These are phyloP conservation scores for Aureobasidium sp. DNA, from an alignment of 2,329 filamentous ascomycete genomes.

Conservation along the genomic window DNA sequence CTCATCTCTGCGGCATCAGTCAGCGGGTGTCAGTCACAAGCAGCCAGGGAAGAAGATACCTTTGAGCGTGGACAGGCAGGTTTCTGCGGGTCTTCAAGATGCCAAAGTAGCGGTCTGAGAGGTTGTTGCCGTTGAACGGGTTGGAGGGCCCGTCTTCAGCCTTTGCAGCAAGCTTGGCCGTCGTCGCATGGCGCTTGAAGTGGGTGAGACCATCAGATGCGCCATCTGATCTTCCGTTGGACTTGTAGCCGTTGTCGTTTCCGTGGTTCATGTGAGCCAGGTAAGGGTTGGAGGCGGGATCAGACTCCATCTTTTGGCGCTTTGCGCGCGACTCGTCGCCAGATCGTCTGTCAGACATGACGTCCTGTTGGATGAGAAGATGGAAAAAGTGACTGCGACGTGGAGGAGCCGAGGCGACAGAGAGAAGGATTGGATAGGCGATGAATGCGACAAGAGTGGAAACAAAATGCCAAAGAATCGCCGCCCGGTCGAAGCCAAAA, in stretches of 20 bases:
- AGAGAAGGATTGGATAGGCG: background rate
- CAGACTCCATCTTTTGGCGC: conserved; percentile 48
- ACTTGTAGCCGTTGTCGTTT: conserved; percentile 22
- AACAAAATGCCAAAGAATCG: conserved; percentile 9
- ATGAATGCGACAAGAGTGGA: background rate
- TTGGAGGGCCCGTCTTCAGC: conserved; percentile 78
- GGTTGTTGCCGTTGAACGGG: conserved; percentile 71
- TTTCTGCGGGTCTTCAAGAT: conserved; percentile 79
- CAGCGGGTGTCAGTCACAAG: conserved; percentile 1
- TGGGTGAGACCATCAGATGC: conserved; percentile 42
- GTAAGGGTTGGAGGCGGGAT: conserved; percentile 70
- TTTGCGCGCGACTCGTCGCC: conserved; percentile 46
- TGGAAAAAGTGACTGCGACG: background rate
- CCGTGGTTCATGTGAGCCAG: conserved; percentile 76
- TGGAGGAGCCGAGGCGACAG: background rate
- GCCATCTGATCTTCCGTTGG: conserved; percentile 30
- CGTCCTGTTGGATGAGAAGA: background rate
- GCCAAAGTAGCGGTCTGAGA: conserved; percentile 80
- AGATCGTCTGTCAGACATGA: conserved; percentile 53
- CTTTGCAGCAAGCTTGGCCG: conserved; percentile 61
- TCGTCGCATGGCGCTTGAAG: conserved; percentile 74
- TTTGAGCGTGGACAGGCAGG: conserved; percentile 86
- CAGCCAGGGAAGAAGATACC: conserved; percentile 39
- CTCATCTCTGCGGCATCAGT: conserved; percentile 57
- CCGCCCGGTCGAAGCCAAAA: background rate